phyloP scores from a whole-genome alignment of 768 basidiomycete genomes.

The Tulasnella sp. region DNA sequence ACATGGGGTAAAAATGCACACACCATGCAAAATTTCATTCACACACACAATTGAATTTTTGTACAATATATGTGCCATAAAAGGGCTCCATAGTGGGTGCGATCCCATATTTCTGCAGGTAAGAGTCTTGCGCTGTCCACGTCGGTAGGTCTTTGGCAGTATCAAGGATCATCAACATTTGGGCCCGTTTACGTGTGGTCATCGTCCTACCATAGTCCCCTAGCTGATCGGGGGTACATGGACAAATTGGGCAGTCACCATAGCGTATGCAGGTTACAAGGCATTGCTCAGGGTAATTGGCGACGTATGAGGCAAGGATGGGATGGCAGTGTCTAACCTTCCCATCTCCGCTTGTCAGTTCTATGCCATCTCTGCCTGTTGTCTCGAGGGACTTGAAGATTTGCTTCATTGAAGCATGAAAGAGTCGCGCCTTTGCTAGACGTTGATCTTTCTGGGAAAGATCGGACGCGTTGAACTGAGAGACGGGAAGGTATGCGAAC shows the following conservation, averaged over 20 bases:
- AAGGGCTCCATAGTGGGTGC: no score
- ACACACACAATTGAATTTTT: no score
- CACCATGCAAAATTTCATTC: no score
- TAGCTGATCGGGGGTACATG: not conserved
- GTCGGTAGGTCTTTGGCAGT: no score
- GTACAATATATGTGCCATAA: no score
- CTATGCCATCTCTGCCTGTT: constrained; percentile 1
- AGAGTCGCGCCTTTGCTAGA: not conserved
- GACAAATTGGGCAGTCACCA: not conserved
- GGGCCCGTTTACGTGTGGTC: no score
- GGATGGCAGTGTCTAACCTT: constrained; percentile 4
- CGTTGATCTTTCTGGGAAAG: not conserved
- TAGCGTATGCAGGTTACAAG: not conserved
- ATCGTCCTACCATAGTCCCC: not conserved
- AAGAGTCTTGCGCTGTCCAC: no score
- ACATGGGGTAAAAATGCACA: no score
- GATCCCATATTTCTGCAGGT: no score
- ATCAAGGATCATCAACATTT: no score
- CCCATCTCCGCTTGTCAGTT: not conserved
- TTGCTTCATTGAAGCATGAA: constrained; percentile 7
- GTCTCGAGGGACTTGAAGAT: not conserved
- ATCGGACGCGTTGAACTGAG: not conserved
- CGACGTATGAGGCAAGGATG: constrained; percentile 11
- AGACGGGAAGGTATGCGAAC: not conserved
- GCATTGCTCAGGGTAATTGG: constrained; percentile 16